Base-by-base conservation (phyloP, 257 asterid species). In the Nicotiana knightiana region DNA sequence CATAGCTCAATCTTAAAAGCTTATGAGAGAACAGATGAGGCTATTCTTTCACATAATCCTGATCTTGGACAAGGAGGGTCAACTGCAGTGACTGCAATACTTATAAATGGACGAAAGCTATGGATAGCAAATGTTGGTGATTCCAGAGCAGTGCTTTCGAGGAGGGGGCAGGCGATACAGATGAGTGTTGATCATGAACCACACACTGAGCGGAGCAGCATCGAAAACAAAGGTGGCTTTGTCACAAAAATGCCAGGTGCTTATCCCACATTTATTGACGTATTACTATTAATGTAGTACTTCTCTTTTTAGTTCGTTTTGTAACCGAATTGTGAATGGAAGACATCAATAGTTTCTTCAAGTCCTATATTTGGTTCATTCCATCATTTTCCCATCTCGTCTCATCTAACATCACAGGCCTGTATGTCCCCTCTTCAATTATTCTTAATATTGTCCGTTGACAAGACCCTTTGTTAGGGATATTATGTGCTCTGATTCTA, bases 101-200 rank as follows among this genome's bases (percentile, higher is more conserved):
- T 94, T 24, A 84, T 93, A 76, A 86, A 93, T 54, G 83, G 90
- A 33, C 82, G 87, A 57, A 85, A 82, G 62, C 64, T 94, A 76
- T 94, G 97, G 98, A 92, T 94, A 43, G 97, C 98, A 65, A 94
- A 94, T 84, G 93, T 94, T 39, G 98, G 98, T 71, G 98, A 94
- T 84, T 94, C 98, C 64, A 90, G 98, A 30, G 98, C 96, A 18
- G 93, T 93, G 67, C 90, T 93, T 84, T 94, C 97, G 37, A 87
- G 87, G 87, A 87, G 88, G 81, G 98, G 98, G 28, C 89, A 91
- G 68, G 98, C 97, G 5, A 83, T 91, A 82, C 97, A 93, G 83
- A 85, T 94, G 94, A 87, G 89, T 2, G 71, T 93, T 16, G 98
- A 94, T 85, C 98, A 94, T 6, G 98, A 94, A 82, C 98, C 98